These are phyloP conservation scores for Fusarium globosum DNA, from an alignment of 2,329 filamentous ascomycete genomes.

Conservation along the genomic window DNA sequence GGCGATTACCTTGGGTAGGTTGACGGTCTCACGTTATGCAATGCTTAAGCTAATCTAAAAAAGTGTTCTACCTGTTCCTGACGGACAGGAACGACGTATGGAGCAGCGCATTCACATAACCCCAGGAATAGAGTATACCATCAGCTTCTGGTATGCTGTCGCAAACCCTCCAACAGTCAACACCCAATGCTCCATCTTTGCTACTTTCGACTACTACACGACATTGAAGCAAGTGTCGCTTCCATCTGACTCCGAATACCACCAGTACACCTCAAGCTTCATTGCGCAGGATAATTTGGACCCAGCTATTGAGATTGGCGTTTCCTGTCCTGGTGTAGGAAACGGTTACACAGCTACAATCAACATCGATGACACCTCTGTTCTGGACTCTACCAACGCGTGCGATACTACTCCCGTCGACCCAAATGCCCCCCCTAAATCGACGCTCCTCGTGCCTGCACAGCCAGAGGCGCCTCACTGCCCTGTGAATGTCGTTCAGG, in stretches of 20 bases:
- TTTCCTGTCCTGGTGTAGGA: background rate
- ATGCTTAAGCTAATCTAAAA: fast-evolving
- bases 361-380: background rate
- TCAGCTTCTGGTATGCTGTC: constrained; percentile 5
- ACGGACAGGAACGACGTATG: background rate
- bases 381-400: background rate
- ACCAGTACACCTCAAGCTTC: background rate
- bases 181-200: background rate
- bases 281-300: constrained; percentile 10
- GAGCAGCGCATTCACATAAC: constrained; percentile 1
- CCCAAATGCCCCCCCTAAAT: background rate
- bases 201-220: constrained; percentile 8
- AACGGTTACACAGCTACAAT: background rate
- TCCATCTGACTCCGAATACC: background rate
- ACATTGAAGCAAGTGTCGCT: background rate
- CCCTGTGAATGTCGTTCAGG: background rate
- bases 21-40: fast-evolving
- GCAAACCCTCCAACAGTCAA: fast-evolving
- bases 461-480: background rate
- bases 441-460: background rate
- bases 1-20: background rate
- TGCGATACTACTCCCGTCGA: background rate
- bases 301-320: background rate
- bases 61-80: background rate
- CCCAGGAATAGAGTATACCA: background rate